These are phyloP conservation scores for Aspergillus diversus DNA, from an alignment of 495 filamentous ascomycete genomes.

Conservation along the genomic window DNA sequence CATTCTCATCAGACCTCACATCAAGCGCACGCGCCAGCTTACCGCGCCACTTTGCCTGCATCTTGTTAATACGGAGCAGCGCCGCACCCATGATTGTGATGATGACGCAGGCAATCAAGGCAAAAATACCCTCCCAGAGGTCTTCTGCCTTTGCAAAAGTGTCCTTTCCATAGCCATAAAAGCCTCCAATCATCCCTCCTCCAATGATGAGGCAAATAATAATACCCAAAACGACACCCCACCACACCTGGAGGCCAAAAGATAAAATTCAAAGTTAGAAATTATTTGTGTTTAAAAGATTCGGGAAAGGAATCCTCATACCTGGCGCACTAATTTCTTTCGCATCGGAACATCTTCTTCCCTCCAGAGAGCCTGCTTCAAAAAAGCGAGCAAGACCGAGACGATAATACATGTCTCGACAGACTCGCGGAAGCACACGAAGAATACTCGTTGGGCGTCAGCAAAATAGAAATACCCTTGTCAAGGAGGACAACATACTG, in stretches of 20 bases:
- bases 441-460: conserved; percentile 82
- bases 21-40: conserved; percentile 68
- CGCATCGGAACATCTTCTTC: conserved; percentile 57
- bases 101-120: conserved; percentile 70
- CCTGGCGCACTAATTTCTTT: conserved; percentile 73
- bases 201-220: conserved; percentile 69
- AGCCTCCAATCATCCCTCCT: conserved; percentile 75
- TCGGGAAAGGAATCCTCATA: conserved; percentile 31
- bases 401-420: conserved; percentile 81
- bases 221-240: conserved; percentile 65
- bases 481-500: conserved; percentile 35
- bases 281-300: not conserved
- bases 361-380: conserved; percentile 74
- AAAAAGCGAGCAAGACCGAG: conserved; percentile 77
- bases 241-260: conserved; percentile 62
- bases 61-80: conserved; percentile 78
- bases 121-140: conserved; percentile 79
- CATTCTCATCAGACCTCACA: not conserved
- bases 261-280: not conserved
- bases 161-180: conserved; percentile 72
- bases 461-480: conserved; percentile 64
- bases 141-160: conserved; percentile 67
- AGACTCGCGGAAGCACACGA: conserved; percentile 82
- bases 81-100: conserved; percentile 80
- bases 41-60: conserved; percentile 82